A percentile compares a stretch with the other conserved stretches of the same genome.
Conservation (phyloP, 1,139 yeast species). For the Suhomyces taliae region DNA sequence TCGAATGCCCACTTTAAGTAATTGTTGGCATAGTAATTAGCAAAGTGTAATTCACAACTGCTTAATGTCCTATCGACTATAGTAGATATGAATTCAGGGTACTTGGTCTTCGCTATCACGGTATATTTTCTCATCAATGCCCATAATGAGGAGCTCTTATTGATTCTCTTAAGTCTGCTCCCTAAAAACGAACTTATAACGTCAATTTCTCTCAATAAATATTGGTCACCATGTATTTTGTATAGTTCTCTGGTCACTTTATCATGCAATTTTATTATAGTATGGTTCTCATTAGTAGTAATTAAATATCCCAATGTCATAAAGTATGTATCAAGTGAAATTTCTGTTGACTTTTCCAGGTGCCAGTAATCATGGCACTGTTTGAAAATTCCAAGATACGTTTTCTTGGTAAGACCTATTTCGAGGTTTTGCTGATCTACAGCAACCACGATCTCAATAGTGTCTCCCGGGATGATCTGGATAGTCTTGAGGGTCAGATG, state of each 20-base stretch:
- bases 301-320: slow-evolving; percentile 37
- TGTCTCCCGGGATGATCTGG: slow-evolving; percentile 21
- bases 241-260: slow-evolving; percentile 19
- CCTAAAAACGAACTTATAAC: slow-evolving; percentile 32
- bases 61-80: slow-evolving; percentile 22
- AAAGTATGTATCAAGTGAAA: slow-evolving; percentile 13
- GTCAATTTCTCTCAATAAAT: slow-evolving; percentile 28
- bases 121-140: slow-evolving; percentile 30
- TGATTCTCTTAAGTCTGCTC: slow-evolving; percentile 37
- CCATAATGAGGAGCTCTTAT: slow-evolving; percentile 48
- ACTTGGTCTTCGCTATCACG: slow-evolving; percentile 5
- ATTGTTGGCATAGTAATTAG: slow-evolving; percentile 43
- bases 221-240: slow-evolving; percentile 9
- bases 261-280: slow-evolving; percentile 34
- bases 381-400: slow-evolving; percentile 33
- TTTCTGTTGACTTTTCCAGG: not conserved
- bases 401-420: slow-evolving; percentile 35
- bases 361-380: slow-evolving; percentile 39
- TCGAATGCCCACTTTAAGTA: slow-evolving; percentile 35
- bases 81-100: not conserved
- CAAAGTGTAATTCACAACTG: slow-evolving; percentile 38
- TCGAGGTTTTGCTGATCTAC: slow-evolving; percentile 23
- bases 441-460: slow-evolving; percentile 7
- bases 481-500: slow-evolving; percentile 19
- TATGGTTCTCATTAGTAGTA: slow-evolving; percentile 46